A percentile compares a stretch with the other conserved stretches of the same genome.
These are phyloP conservation scores for Amanita rimosa DNA, from an alignment of 768 basidiomycete genomes.

Conservation along the genomic window DNA sequence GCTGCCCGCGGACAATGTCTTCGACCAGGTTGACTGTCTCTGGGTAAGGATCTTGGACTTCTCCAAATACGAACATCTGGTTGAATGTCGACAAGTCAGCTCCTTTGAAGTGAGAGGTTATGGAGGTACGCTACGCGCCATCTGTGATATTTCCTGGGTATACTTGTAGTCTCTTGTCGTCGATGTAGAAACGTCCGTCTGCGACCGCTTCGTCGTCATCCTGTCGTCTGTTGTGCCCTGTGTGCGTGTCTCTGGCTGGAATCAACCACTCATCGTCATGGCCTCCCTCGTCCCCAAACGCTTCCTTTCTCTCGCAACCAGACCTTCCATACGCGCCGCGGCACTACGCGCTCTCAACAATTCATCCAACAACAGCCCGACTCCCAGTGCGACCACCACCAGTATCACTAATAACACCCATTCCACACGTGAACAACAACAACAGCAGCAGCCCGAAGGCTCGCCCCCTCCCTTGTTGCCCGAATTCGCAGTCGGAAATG, in stretches of 20 bases:
- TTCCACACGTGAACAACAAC: constrained; percentile 1
- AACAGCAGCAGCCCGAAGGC: background rate
- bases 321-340: background rate
- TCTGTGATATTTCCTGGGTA: constrained; percentile 86
- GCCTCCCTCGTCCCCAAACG: background rate
- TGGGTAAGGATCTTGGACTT: constrained; percentile 79
- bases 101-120: too few species aligned
- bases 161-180: constrained; percentile 69
- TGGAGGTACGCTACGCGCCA: constrained; percentile 46
- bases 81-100: background rate
- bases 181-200: constrained; percentile 9
- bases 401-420: constrained; percentile 3
- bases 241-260: background rate
- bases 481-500: constrained; percentile 1
- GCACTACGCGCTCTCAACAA: background rate
- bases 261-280: background rate
- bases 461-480: background rate
- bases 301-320: background rate
- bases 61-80: constrained; percentile 99
- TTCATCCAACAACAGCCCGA: background rate
- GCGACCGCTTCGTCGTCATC: constrained; percentile 6
- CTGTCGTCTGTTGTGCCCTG: background rate
- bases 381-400: background rate
- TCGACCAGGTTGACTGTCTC: constrained; percentile 93
- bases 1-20: constrained; percentile 83